Evolutionary conservation across 768 basidiomycete species (phyloP).

Genomic region (Gymnopilus dilepis): DNA sequence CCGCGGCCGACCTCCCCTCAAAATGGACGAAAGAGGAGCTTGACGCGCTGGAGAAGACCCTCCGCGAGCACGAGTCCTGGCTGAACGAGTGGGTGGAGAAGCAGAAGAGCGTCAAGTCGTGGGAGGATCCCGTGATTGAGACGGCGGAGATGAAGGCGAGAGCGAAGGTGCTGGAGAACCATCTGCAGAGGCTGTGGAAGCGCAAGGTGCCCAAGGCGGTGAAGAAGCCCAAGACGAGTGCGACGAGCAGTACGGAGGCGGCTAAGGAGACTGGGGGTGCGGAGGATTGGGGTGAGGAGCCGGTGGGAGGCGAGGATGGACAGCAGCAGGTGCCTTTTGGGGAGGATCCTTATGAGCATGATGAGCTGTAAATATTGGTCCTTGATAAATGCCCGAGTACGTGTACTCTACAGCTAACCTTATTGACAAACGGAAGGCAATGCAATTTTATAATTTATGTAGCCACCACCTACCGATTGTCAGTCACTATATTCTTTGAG

Average conservation of each 20-base stretch:
- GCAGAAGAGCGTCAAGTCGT: conserved; percentile 74
- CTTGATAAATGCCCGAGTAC: conserved; percentile 1
- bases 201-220: conserved; percentile 66
- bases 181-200: conserved; percentile 69
- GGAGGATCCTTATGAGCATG: conserved; percentile 29
- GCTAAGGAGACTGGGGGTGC: conserved; percentile 24
- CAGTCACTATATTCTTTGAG: no score
- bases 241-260: conserved; percentile 24
- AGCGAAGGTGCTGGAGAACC: conserved; percentile 79
- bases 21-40: conserved; percentile 92
- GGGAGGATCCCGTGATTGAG: conserved; percentile 87
- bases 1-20: conserved; percentile 61
- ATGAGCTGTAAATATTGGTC: conserved; percentile 27
- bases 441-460: conserved; percentile 11
- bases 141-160: conserved; percentile 86
- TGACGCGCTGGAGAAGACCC: conserved; percentile 72
- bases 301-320: conserved; percentile 15
- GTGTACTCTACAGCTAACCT: conserved; percentile 9
- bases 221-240: conserved; percentile 54
- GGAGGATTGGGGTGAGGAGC: conserved; percentile 9
- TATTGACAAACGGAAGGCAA: conserved; percentile 17
- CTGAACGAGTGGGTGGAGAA: conserved; percentile 79
- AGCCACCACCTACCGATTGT: not conserved
- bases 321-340: conserved; percentile 20
- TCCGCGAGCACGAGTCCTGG: conserved; percentile 87